phyloP scores from a whole-genome alignment of 352 stramenopile genomes.

The Globisporangium cylindrosporum region DNA sequence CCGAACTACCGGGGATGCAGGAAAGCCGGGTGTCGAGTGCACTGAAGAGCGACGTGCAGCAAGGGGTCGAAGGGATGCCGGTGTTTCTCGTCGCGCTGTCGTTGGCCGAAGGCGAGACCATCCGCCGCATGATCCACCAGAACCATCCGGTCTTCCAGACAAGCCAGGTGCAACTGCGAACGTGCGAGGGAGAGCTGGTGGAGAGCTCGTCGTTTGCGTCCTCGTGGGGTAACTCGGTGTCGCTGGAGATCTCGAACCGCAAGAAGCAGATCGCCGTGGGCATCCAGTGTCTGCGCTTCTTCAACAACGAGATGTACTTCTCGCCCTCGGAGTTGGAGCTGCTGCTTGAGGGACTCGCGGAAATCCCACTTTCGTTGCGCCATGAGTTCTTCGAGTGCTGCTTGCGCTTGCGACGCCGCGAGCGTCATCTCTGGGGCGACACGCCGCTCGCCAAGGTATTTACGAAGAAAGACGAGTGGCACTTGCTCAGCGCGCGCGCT shows the following conservation, averaged over 20 bases:
- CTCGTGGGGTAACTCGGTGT: constrained; percentile 32
- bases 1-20: constrained; percentile 22
- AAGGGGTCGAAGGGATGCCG: constrained; percentile 32
- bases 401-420: constrained; percentile 91
- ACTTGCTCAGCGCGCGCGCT: constrained; percentile 80
- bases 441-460: constrained; percentile 98
- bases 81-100: constrained; percentile 95
- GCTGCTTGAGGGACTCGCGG: constrained; percentile 73
- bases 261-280: constrained; percentile 42
- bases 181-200: constrained; percentile 75
- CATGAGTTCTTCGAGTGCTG: constrained; percentile 85
- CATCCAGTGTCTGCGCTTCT: constrained; percentile 94
- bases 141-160: constrained; percentile 71
- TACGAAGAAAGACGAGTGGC: constrained; percentile 96
- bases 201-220: constrained; percentile 77
- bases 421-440: constrained; percentile 93
- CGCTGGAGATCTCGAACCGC: constrained; percentile 7
- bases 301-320: constrained; percentile 99
- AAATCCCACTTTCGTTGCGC: constrained; percentile 60
- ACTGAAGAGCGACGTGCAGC: constrained; percentile 44
- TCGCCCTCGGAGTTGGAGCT: constrained; percentile 91
- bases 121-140: constrained; percentile 95
- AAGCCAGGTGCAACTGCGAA: constrained; percentile 70
- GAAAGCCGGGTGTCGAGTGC: constrained; percentile 20
- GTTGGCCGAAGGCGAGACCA: constrained; percentile 96